Evolutionary conservation across 129 eudicot genomes (phyloP).

Genomic region (Saposhnikovia divaricata): DNA sequence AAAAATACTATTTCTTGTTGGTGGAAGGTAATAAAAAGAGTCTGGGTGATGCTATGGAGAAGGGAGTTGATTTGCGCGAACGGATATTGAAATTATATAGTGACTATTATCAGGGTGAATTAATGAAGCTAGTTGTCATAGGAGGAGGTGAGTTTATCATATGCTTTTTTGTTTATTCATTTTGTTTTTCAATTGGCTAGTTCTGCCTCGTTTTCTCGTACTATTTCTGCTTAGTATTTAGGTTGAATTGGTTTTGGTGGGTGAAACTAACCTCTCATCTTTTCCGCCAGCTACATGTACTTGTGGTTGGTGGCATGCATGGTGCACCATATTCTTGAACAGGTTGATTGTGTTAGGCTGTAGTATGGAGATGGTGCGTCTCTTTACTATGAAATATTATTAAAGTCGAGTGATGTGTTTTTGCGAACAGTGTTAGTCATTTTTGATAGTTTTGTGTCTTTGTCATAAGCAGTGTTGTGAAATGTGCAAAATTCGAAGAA

Average conservation of each 20-base stretch:
- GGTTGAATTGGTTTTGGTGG: neutral
- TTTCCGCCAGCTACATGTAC: neutral
- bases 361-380: no score
- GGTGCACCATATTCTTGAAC: no score
- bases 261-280: no score
- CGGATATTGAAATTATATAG: slow-evolving; percentile 53
- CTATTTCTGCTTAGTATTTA: neutral
- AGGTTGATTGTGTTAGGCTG: no score
- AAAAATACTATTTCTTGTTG: neutral
- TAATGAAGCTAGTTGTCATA: slow-evolving; percentile 79
- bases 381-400: no score
- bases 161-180: neutral
- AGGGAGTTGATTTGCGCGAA: slow-evolving; percentile 79
- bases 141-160: slow-evolving; percentile 64
- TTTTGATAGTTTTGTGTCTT: no score
- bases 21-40: slow-evolving; percentile 89
- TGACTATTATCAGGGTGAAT: slow-evolving; percentile 71
- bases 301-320: no score
- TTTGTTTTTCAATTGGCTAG: neutral
- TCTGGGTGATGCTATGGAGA: slow-evolving; percentile 84
- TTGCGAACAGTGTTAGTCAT: no score
- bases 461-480: no score
- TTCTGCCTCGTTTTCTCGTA: neutral
- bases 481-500: no score
- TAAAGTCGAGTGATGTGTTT: no score